Percentiles rank a stretch among this genome's conserved stretches.
These are phyloP conservation scores for Quercus variabilis DNA, from an alignment of 306 rosid species.

Conservation along the genomic window DNA sequence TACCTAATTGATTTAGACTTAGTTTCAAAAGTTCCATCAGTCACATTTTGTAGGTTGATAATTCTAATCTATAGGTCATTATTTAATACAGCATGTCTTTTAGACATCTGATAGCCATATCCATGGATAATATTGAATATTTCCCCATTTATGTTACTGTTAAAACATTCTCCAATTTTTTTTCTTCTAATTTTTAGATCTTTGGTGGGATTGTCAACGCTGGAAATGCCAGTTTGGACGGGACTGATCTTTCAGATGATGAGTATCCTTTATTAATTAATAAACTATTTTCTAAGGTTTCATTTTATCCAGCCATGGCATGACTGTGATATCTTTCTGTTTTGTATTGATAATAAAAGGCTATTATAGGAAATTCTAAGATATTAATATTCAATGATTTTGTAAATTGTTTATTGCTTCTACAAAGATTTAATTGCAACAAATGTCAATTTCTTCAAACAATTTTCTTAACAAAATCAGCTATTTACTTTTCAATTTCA, in stretches of 20 bases:
- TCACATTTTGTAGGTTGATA: neutral
- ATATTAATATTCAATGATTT: neutral
- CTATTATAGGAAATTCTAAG: neutral
- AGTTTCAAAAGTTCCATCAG: neutral
- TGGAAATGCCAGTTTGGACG: constrained; percentile 70
- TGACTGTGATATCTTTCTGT: neutral
- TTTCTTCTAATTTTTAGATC: constrained; percentile 37
- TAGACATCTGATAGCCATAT: neutral
- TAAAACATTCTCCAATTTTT: constrained; percentile 4
- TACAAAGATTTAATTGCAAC: constrained; percentile 13
- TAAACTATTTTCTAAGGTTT: constrained; percentile 2
- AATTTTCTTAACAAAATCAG: constrained; percentile 71
- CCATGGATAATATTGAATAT: neutral
- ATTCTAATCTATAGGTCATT: neutral
- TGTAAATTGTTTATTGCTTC: constrained; percentile 7
- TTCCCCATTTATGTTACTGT: constrained; percentile 12
- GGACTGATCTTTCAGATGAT: constrained; percentile 58
- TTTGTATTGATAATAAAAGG: neutral
- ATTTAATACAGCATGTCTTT: neutral
- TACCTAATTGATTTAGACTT: neutral
- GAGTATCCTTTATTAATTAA: constrained; percentile 76
- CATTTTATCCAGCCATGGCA: constrained; percentile 15
- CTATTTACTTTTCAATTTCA: constrained; percentile 86
- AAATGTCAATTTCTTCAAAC: constrained; percentile 22
- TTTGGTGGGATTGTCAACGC: constrained; percentile 88